phyloP scores from a whole-genome alignment of 495 filamentous ascomycete species.

The Clavariopsis aquatica region DNA sequence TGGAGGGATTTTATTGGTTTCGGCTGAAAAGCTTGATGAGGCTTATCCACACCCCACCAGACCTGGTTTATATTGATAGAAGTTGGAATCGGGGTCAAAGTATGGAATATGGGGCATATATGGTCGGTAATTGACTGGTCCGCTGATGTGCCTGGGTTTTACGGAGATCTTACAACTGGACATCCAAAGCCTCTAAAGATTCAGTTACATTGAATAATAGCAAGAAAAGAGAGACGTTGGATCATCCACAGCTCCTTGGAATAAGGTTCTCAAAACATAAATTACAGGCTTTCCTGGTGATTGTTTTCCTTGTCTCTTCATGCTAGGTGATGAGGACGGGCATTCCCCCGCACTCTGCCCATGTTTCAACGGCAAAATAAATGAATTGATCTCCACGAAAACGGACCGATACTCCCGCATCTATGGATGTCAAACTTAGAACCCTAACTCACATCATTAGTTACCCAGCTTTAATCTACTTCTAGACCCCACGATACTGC shows the following conservation, averaged over 20 bases:
- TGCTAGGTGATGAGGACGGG: background rate
- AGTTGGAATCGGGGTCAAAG: background rate
- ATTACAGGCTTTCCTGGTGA: too few relatives aligned
- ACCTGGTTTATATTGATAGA: conserved; percentile 19
- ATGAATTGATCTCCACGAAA: background rate
- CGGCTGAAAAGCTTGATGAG: conserved; percentile 18
- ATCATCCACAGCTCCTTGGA: too few relatives aligned
- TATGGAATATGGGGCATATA: too few relatives aligned
- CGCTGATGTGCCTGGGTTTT: background rate
- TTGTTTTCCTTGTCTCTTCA: too few relatives aligned
- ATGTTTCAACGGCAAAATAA: background rate
- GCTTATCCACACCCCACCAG: background rate
- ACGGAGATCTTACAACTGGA: background rate
- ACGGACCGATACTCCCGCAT: background rate
- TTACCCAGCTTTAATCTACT: too few relatives aligned
- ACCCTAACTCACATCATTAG: too few relatives aligned
- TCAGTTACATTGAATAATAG: too few relatives aligned
- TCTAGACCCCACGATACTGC: too few relatives aligned
- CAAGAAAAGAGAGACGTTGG: too few relatives aligned
- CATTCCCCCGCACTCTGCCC: conserved; percentile 8
- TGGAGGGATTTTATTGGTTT: background rate
- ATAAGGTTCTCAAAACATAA: too few relatives aligned
- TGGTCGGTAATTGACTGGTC: background rate
- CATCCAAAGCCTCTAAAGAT: too few relatives aligned
- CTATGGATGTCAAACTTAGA: background rate